Conservation (phyloP, 2,329 filamentous ascomycete species). For the Bimuria novae-zelandiae region DNA sequence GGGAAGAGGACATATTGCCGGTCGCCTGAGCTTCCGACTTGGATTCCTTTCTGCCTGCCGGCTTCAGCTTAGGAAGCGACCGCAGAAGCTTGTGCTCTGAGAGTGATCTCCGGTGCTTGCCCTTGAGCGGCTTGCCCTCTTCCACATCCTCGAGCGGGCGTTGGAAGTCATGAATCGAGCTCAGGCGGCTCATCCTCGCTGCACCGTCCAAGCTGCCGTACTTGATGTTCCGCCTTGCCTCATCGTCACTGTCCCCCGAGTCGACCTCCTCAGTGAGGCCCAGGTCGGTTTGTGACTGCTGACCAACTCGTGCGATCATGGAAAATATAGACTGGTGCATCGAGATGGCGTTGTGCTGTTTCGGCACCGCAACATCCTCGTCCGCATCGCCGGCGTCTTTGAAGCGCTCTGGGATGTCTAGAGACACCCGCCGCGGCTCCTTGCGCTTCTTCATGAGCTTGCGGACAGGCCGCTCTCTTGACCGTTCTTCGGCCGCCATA, state of each 20-base stretch:
- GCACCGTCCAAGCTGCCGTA: conserved; percentile 40
- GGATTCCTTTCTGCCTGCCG: conserved; percentile 39
- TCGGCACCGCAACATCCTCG: conserved; percentile 64
- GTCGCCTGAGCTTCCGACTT: conserved; percentile 24
- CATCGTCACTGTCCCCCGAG: conserved; percentile 74
- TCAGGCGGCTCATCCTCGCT: conserved; percentile 42
- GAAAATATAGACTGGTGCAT: conserved; percentile 96
- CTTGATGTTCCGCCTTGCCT: conserved; percentile 28
- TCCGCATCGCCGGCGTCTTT: conserved; percentile 63
- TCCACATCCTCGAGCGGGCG: conserved; percentile 15
- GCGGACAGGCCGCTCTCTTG: conserved; percentile 31
- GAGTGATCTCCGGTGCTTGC: conserved; percentile 61
- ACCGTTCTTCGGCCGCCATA: conserved; percentile 43
- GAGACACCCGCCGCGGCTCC: conserved; percentile 45
- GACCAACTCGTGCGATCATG: conserved; percentile 86
- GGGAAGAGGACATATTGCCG: conserved; percentile 58
- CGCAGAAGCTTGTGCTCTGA: conserved; percentile 69
- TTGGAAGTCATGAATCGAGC: conserved; percentile 40
- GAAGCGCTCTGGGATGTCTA: conserved; percentile 62
- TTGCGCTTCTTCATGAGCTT: conserved; percentile 42
- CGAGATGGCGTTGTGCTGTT: conserved; percentile 58
- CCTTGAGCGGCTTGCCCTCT: conserved; percentile 21
- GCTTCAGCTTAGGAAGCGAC: conserved; percentile 64
- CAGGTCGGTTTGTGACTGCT: conserved; percentile 79
- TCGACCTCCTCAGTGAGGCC: conserved; percentile 76